Conservation (phyloP, 1,284 basidiomycete species). For the Trichosporon sp. region DNA sequence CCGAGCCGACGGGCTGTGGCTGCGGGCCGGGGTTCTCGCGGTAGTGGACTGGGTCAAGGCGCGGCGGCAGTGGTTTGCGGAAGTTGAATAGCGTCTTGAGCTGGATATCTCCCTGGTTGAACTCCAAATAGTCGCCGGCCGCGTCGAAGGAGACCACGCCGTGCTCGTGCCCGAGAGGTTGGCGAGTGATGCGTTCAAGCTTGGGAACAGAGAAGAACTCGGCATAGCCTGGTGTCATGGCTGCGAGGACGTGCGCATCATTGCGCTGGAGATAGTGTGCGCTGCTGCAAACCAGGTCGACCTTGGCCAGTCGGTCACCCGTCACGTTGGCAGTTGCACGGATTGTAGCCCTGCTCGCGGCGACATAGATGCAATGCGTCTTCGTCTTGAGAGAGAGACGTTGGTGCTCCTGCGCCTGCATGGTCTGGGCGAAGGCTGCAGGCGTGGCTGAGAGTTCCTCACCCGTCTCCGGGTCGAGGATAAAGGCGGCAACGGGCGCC, state of each 20-base stretch:
- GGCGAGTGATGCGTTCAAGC: constrained; percentile 41
- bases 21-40: constrained; percentile 37
- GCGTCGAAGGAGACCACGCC: constrained; percentile 45
- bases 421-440: constrained; percentile 8
- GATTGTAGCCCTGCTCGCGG: constrained; percentile 38
- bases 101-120: constrained; percentile 42
- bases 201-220: constrained; percentile 65
- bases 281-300: constrained; percentile 54
- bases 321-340: constrained; percentile 47
- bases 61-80: constrained; percentile 45
- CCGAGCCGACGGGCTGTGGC: constrained; percentile 36
- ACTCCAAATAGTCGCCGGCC: constrained; percentile 48
- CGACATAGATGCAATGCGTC: constrained; percentile 52
- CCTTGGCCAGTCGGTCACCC: constrained; percentile 47
- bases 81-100: constrained; percentile 49
- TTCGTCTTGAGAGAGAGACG: constrained; percentile 7
- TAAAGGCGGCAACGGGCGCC: constrained; percentile 56
- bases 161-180: constrained; percentile 39
- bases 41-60: constrained; percentile 36
- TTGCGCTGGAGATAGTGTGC: constrained; percentile 59
- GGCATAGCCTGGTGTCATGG: constrained; percentile 57
- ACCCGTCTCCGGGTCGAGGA: constrained; percentile 61
- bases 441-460: constrained; percentile 42
- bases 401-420: constrained; percentile 10
- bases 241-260: constrained; percentile 57